Percentiles rank a stretch among this genome's conserved stretches.
phyloP scores from a whole-genome alignment of 2,329 filamentous ascomycete species.

The Paecilomyces niveus region DNA sequence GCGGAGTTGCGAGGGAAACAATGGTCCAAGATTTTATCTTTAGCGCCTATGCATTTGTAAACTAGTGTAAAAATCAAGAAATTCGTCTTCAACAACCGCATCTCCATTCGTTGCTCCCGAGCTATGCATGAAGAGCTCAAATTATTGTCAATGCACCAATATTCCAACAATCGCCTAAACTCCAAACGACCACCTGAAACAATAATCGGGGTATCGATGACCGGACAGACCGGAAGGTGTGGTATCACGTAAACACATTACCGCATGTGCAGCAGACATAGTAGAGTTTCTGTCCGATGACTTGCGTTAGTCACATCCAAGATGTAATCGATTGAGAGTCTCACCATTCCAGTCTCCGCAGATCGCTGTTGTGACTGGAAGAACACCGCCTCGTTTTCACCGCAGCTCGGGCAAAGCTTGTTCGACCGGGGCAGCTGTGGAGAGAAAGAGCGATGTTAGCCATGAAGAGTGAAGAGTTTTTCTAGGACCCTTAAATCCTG shows the following conservation, averaged over 20 bases:
- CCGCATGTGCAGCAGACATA: slow-evolving; percentile 93
- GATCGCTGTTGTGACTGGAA: slow-evolving; percentile 98
- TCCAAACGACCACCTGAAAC: slow-evolving; percentile 13
- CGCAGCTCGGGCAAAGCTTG: slow-evolving; percentile 77
- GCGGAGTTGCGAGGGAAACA: slow-evolving; percentile 82
- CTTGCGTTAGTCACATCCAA: slow-evolving; percentile 10
- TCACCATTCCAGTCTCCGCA: slow-evolving; percentile 96
- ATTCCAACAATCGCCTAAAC: slow-evolving; percentile 12
- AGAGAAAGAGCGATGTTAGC: slow-evolving; percentile 21
- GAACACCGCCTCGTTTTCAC: slow-evolving; percentile 86
- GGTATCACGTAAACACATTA: slow-evolving; percentile 60
- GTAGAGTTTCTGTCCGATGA: slow-evolving; percentile 64
- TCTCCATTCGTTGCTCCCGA: not conserved
- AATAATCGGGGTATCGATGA: slow-evolving; percentile 24
- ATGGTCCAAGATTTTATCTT: slow-evolving; percentile 96
- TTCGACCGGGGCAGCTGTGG: slow-evolving; percentile 81
- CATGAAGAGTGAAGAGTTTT: slow-evolving; percentile 11
- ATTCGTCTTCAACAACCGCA: not conserved
- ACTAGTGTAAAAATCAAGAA: slow-evolving; percentile 15
- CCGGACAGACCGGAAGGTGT: slow-evolving; percentile 13
- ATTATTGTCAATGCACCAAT: slow-evolving; percentile 8
- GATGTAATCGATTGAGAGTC: slow-evolving; percentile 22
- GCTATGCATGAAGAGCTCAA: slow-evolving; percentile 5
- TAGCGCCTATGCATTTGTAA: slow-evolving; percentile 78
- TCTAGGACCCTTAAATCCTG: slow-evolving; percentile 6